A percentile compares a stretch with the other conserved stretches of the same genome.
phyloP scores from a whole-genome alignment of 1,139 yeast genomes.

The Wickerhamiella infanticola region DNA sequence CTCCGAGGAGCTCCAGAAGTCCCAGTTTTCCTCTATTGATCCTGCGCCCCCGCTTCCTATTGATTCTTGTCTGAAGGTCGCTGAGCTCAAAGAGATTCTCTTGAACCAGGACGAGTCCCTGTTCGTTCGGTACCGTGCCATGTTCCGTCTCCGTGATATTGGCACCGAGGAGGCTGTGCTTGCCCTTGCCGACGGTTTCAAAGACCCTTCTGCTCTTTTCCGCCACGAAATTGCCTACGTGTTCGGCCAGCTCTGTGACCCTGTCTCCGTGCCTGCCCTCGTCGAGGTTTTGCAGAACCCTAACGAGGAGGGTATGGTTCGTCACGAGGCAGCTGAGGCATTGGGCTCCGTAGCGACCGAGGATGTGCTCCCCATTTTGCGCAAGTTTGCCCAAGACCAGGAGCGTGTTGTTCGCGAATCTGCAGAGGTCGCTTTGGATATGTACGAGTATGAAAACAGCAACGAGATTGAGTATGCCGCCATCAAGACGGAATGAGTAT shows the following conservation, averaged over 20 bases:
- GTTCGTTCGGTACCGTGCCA: constrained; percentile 92
- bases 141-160: constrained; percentile 93
- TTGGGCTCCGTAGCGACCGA: constrained; percentile 95
- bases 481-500: constrained; percentile 5
- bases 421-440: constrained; percentile 91
- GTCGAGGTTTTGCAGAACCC: constrained; percentile 64
- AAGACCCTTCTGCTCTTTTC: constrained; percentile 82
- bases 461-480: constrained; percentile 68
- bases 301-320: constrained; percentile 90
- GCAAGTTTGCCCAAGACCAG: constrained; percentile 60
- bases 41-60: constrained; percentile 96
- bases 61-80: constrained; percentile 31
- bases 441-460: constrained; percentile 92
- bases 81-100: constrained; percentile 47
- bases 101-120: constrained; percentile 66
- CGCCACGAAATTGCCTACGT: constrained; percentile 97
- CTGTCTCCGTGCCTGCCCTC: constrained; percentile 79
- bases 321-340: constrained; percentile 99
- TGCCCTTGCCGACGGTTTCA: constrained; percentile 82
- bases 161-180: constrained; percentile 86
- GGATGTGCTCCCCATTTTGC: constrained; percentile 78
- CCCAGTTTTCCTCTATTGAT: constrained; percentile 76
- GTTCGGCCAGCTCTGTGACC: constrained; percentile 91
- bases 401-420: constrained; percentile 90
- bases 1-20: constrained; percentile 55